phyloP scores from a whole-genome alignment of 495 filamentous ascomycete genomes.

The Clavariopsis aquatica region DNA sequence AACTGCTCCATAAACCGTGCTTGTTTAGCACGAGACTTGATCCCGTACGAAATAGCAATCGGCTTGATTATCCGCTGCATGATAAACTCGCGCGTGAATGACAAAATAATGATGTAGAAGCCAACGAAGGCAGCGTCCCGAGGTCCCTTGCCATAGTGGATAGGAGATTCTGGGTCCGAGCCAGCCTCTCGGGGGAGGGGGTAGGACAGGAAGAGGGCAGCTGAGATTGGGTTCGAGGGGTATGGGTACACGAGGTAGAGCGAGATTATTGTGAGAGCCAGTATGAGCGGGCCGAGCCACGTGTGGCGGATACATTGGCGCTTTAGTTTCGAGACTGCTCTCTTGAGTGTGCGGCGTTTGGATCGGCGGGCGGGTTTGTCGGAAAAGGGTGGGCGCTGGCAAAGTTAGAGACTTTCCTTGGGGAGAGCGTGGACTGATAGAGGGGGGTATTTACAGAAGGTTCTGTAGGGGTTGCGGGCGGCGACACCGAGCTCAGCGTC shows the following conservation, averaged over 20 bases:
- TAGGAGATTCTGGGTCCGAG: constrained; percentile 46
- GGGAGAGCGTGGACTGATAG: neutral
- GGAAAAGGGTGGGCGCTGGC: constrained; percentile 21
- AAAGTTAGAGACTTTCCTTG: neutral
- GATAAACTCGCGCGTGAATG: constrained; percentile 92
- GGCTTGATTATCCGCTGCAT: constrained; percentile 92
- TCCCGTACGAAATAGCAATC: constrained; percentile 67
- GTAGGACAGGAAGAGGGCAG: constrained; percentile 94
- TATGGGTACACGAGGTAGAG: constrained; percentile 78
- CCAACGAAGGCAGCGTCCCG: constrained; percentile 83
- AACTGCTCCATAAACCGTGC: constrained; percentile 95
- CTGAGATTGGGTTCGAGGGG: constrained; percentile 77
- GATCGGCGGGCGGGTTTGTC: constrained; percentile 41
- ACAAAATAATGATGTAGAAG: constrained; percentile 87
- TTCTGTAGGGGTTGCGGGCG: constrained; percentile 13
- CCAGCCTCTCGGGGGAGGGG: constrained; percentile 58
- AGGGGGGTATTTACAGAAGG: neutral
- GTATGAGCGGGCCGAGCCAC: constrained; percentile 69
- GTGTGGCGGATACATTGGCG: constrained; percentile 46
- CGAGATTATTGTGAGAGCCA: constrained; percentile 63
- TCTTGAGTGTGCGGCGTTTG: constrained; percentile 47
- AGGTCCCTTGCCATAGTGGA: constrained; percentile 86
- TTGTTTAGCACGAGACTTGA: constrained; percentile 76
- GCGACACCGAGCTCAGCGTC: constrained; percentile 17
- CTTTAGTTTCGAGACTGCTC: constrained; percentile 44